phyloP scores from a whole-genome alignment of 768 basidiomycete genomes.

The Cystobasidium onofrii region DNA sequence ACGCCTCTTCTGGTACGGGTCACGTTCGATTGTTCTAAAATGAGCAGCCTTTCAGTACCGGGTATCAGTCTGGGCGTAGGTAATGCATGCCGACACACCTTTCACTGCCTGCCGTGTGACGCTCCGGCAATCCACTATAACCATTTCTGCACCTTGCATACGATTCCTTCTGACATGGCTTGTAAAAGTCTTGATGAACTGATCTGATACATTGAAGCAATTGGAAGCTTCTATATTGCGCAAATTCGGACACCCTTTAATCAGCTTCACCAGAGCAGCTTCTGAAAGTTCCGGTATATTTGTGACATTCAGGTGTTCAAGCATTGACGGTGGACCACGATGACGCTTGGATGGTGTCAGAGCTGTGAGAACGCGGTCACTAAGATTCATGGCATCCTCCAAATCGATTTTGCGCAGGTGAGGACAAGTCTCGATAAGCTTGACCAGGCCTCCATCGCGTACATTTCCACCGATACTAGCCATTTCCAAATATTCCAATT shows the following conservation, averaged over 20 bases:
- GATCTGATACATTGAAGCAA: not conserved
- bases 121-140: conserved; percentile 14
- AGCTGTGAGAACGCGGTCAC: conserved; percentile 1
- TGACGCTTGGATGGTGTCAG: conserved; percentile 6
- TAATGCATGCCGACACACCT: not conserved
- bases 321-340: not conserved
- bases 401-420: conserved; percentile 11
- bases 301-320: conserved; percentile 11
- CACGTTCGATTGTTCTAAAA: not conserved
- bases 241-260: conserved; percentile 15
- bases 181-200: conserved; percentile 4
- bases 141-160: conserved; percentile 4
- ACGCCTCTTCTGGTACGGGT: conserved; percentile 15
- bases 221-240: not conserved
- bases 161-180: conserved; percentile 5
- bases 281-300: conserved; percentile 25
- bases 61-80: not conserved
- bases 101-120: conserved; percentile 1
- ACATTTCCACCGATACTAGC: conserved; percentile 25
- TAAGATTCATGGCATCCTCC: conserved; percentile 23
- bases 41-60: not conserved
- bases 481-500: conserved; percentile 3
- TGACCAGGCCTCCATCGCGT: conserved; percentile 17
- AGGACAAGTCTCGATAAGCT: conserved; percentile 16
- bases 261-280: not conserved